Evolutionary conservation across 345 rosid species (phyloP).

Genomic region (Atalantia buxifolia): DNA sequence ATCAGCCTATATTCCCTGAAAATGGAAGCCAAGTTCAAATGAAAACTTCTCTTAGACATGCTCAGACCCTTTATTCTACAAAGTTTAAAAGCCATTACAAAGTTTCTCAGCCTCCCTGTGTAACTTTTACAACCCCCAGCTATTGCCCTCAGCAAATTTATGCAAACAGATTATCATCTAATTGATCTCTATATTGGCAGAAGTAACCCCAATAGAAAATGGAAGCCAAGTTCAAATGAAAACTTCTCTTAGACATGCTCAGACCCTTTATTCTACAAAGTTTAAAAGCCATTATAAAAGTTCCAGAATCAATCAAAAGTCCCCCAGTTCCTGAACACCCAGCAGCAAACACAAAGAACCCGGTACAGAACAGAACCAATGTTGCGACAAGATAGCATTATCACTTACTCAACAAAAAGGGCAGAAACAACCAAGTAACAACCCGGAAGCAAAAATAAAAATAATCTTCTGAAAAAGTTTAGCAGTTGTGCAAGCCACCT

Average conservation of each 20-base stretch:
- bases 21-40: neutral
- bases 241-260: too few species aligned
- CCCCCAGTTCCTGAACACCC: neutral
- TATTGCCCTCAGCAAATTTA: too few species aligned
- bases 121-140: neutral
- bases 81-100: neutral
- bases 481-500: neutral
- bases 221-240: too few species aligned
- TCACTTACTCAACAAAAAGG: neutral
- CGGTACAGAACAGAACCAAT: neutral
- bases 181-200: neutral
- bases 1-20: too few species aligned
- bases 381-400: neutral
- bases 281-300: neutral
- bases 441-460: neutral
- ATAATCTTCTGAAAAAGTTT: neutral
- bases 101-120: neutral
- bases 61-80: neutral
- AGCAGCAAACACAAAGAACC: neutral
- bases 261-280: neutral
- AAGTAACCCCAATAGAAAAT: neutral
- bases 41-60: too few species aligned
- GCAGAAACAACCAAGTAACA: neutral
- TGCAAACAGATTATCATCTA: too few species aligned
- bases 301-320: neutral